Base-by-base conservation (phyloP, 2,329 filamentous ascomycete species). In the Colletotrichum acutatum region DNA sequence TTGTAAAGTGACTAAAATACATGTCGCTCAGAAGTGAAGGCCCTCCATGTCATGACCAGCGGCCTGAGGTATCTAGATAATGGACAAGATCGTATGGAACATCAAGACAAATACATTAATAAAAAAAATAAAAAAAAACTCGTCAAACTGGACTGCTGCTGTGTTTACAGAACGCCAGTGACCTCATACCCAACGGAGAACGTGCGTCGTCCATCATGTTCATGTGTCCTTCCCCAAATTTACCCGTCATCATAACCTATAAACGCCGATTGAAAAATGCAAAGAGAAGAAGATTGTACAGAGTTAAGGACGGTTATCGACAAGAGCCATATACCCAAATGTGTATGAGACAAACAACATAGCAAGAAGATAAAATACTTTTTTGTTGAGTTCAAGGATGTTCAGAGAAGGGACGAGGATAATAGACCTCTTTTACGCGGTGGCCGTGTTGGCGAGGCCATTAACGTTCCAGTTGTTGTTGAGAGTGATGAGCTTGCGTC, bases 401-500 rank as follows among this genome's bases (percentile, higher is more conserved):
- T 57, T 66, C 46, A 71, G 70, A 49, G 66, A 53, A 72, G n/a
- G 56, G 54, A 66, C 32, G 58, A 56, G 34, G 3, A 26, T 16
- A 7, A 12, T 34, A 1, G 9, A 53, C 30, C n/a, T 49, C 22
- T 71, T 28, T 12, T 34, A 71, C 22, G 57, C 37, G 28, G 73
- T 58, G 34, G 66, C 46, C 4, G 70, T 64, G 2, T 53, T 24
- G 12, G 70, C 68, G 26, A 78, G 67, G 14, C 69, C 75, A 22
- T 83, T 80, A 2, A 78, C 66, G n/a, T 75, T 80, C 86, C 86
- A 87, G 75, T 83, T 82, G 3, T 71, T 77, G 1, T 79, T 78
- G n/a, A 87, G 76, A 0, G 79, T 65, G 0, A 81, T 70, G 5
- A 88, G 79, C 78, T 87, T 74, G 42, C 85, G 80, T 66, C 79